A percentile compares a stretch with the other conserved stretches of the same genome.
Conservation (phyloP, 208 protist genomes). For the Wallacemonas sp. region DNA sequence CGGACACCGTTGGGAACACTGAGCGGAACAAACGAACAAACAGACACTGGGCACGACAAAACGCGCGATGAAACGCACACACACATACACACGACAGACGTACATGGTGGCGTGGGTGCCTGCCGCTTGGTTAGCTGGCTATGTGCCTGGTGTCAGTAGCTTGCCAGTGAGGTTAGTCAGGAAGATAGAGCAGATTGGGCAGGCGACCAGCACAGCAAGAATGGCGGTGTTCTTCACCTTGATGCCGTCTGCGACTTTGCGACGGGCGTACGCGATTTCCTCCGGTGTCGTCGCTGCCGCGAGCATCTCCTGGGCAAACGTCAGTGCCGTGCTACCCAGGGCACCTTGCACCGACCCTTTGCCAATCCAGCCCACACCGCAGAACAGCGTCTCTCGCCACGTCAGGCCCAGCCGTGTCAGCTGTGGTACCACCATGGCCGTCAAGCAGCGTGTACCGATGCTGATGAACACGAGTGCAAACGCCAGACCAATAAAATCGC, state of each 20-base stretch:
- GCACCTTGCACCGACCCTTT: constrained; percentile 56
- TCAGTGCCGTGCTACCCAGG: constrained; percentile 25
- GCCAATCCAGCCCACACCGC: constrained; percentile 49
- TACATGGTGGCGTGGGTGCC: no score
- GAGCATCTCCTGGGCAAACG: constrained; percentile 24
- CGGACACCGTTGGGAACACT: no score
- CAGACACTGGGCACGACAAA: no score
- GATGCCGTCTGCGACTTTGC: constrained; percentile 20
- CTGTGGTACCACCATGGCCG: constrained; percentile 27
- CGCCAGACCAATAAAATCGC: constrained; percentile 30
- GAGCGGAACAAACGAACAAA: no score
- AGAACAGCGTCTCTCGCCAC: constrained; percentile 48
- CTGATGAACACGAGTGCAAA: constrained; percentile 46
- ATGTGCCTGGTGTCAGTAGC: constrained; percentile 34
- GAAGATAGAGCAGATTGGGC: constrained; percentile 57
- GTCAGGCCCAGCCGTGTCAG: constrained; percentile 32
- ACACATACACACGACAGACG: no score
- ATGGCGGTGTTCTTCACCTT: constrained; percentile 58
- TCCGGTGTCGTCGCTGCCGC: constrained; percentile 20
- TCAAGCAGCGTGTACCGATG: constrained; percentile 35
- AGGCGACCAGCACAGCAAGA: constrained; percentile 46
- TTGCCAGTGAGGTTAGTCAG: constrained; percentile 28
- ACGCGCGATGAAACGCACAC: no score
- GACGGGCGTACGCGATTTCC: constrained; percentile 11
- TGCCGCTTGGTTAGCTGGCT: no score